Percentiles rank a stretch among this genome's conserved stretches.
Conservation (phyloP, 495 filamentous ascomycete species). For the Aspergillus taichungensis region DNA sequence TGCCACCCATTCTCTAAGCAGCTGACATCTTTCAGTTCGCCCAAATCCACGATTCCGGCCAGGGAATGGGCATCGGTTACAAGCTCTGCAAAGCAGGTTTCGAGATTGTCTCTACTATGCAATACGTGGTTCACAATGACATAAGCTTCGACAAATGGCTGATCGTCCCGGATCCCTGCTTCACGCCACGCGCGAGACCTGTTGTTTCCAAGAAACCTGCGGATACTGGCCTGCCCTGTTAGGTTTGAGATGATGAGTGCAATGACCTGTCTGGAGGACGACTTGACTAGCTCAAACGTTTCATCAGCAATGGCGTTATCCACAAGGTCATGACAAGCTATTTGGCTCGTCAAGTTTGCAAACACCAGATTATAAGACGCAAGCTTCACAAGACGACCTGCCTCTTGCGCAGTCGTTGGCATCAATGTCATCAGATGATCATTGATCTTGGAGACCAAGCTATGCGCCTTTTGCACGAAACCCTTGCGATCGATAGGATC, state of each 20-base stretch:
- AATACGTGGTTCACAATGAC: slow-evolving; percentile 57
- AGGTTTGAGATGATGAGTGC: slow-evolving; percentile 29
- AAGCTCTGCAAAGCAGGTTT: slow-evolving; percentile 35
- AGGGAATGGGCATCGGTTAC: slow-evolving; percentile 37
- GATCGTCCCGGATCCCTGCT: slow-evolving; percentile 53
- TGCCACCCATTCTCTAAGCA: slow-evolving; percentile 65
- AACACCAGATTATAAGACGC: slow-evolving; percentile 30
- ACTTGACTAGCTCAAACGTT: slow-evolving; percentile 20
- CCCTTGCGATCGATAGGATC: slow-evolving; percentile 40
- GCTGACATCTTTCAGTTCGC: slow-evolving; percentile 36
- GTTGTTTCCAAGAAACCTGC: slow-evolving; percentile 54
- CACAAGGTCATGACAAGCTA: slow-evolving; percentile 32
- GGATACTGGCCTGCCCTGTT: slow-evolving; percentile 42
- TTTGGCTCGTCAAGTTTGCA: slow-evolving; percentile 32
- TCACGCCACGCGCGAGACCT: slow-evolving; percentile 47
- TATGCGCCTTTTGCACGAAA: slow-evolving; percentile 26
- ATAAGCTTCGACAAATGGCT: slow-evolving; percentile 52
- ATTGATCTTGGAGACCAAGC: slow-evolving; percentile 20
- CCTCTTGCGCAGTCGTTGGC: slow-evolving; percentile 10
- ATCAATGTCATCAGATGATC: slow-evolving; percentile 19
- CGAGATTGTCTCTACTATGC: slow-evolving; percentile 25
- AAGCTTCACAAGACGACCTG: slow-evolving; percentile 14
- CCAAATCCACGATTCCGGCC: neutral
- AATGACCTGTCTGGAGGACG: slow-evolving; percentile 23
- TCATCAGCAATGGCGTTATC: slow-evolving; percentile 13